Evolutionary conservation across 2,329 filamentous ascomycete species (phyloP).

Genomic region (Fusarium lyarnte): DNA sequence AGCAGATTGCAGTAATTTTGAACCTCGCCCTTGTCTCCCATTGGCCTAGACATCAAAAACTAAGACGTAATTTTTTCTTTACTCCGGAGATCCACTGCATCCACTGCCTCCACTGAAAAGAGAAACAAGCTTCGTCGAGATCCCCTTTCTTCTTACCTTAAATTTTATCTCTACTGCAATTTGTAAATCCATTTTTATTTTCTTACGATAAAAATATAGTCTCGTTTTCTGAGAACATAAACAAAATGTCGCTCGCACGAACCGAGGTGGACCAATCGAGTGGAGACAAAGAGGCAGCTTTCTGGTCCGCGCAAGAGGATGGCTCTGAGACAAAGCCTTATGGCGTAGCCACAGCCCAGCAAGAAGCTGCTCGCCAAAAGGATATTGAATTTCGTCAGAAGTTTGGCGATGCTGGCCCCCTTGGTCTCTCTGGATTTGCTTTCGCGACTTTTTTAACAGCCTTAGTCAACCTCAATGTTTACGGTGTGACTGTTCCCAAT

Average conservation of each 20-base stretch:
- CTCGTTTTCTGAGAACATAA: accelerated
- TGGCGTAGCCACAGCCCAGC: not conserved
- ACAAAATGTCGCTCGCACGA: not conserved
- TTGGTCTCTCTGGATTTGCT: not conserved
- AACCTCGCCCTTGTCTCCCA: not conserved
- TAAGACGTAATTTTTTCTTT: not conserved
- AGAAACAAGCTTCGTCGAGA: not conserved
- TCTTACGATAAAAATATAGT: accelerated
- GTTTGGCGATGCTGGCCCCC: slow-evolving; percentile 8
- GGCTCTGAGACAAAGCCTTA: not conserved
- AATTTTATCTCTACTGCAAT: not conserved
- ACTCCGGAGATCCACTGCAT: not conserved
- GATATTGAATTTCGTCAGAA: slow-evolving; percentile 1
- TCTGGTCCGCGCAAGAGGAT: not conserved
- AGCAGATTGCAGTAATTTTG: not conserved
- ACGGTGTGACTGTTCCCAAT: not conserved
- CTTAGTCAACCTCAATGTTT: slow-evolving; percentile 7
- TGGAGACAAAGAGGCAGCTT: not conserved
- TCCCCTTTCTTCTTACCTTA: not conserved
- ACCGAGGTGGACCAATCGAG: not conserved
- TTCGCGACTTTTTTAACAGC: slow-evolving; percentile 5
- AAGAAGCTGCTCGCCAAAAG: not conserved
- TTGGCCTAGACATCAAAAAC: not conserved
- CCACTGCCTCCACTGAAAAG: not conserved
- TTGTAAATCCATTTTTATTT: not conserved